Base-by-base conservation (phyloP, 106 monocot genomes). In the Posidonia australis region DNA sequence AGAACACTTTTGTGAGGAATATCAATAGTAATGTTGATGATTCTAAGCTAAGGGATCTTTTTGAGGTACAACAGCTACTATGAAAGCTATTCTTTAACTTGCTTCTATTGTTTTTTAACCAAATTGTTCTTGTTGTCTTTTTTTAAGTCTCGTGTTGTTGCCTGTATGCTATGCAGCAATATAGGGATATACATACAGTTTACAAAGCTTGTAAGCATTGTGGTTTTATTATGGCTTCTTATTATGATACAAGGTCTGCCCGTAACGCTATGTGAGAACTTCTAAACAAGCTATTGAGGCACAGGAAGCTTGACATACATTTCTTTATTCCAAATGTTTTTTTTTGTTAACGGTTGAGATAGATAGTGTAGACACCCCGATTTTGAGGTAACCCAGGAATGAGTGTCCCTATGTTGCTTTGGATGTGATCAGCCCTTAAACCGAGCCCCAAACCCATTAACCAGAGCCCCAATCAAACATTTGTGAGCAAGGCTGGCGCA, bases 1-100 rank as follows among this genome's bases (percentile, higher is more conserved):
- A 80, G 90, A 74, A 86, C 90, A 12, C 86, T 76, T 78, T 86
- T 63, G 80, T 90, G 44, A 80, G 83, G 74, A 90, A 90, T 63
- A 85, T 89, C 52, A 82, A 82, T 54, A 79, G 89, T 25, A 83
- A 80, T 58, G 71, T 83, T 43, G 86, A 83, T 20, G 90, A 90
- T 69, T 65, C 67, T 12, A 86, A 83, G 61, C 47, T 90, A 19
- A 73, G 55, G 52, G 54, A 21, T 61, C 68, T 89, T 61, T 89
- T 89, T 78, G 82, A 85, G 89, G 89, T 89, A 70, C 25, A 29
- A 16, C 62, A 13, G 17, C 62, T 12, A 24, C 20, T 14, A 30
- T 30, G 2, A 5, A 19, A 10, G 32, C 12, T 41, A 22, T 63
- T 13, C 10, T 23, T 45, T 19, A 31, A 30, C 12, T 10, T 6